Base-by-base conservation (phyloP, 2,329 filamentous ascomycete genomes). In the Pseudocercospora crystallina region DNA sequence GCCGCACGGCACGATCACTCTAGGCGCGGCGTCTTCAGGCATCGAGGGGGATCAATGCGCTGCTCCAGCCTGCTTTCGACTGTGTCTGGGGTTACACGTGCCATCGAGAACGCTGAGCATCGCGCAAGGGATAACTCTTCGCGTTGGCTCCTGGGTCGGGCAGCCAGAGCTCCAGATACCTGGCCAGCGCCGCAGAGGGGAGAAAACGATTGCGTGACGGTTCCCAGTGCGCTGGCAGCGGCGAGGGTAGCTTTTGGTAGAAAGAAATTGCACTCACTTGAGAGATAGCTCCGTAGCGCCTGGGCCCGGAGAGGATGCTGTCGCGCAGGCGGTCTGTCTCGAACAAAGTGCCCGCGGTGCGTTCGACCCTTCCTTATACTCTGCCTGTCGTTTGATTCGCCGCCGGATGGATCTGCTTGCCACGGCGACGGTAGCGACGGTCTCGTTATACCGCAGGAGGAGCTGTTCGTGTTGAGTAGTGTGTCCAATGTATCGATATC, bases 391-490 rank as follows among this genome's bases (percentile, higher is more conserved):
- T 54, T 38, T 57, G 56, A 57, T 58, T 57, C 51, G 53, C 52
- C 43, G 50, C 46, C 35, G 14, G 26, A 17, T 49, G 46, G 31
- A 43, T 43, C 44, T 32, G 50, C 48, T 56, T 39, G 43, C 58
- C 56, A 51, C 49, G 54, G 56, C 44, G 47, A 37, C 47, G 57
- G 56, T 55, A 57, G 49, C 57, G 51, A 54, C 32, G 32, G 43
- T 42, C 39, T 37, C 29, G 47, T 38, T 20, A 34, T 47, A 38
- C 39, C 46, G 32, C 44, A 26, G 45, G 7, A 33, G n/a, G 26
- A 17, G 33, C n/a, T n/a, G 14, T 11, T 29, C 39, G 14, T n/a
- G 15, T 42, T 5, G 39, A 8, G 26, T 26, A 38, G 17, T 9
- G 35, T 38, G n/a, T 14, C 14, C 20, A 26, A 26, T 26, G 20